phyloP scores from a whole-genome alignment of 2,329 filamentous ascomycete genomes.

The Orbilia quercus region DNA sequence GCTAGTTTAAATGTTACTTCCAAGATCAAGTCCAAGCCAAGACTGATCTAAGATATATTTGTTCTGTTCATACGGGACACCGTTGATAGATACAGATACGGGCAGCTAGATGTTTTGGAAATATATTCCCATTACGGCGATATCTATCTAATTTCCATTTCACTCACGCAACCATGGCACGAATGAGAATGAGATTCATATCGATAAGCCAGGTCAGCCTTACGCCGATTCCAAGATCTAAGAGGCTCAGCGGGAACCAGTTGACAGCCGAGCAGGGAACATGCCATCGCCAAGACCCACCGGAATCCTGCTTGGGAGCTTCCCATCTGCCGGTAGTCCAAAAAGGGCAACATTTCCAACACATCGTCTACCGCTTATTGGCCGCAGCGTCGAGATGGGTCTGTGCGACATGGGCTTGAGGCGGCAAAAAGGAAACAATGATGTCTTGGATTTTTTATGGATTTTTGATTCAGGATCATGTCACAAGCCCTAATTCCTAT shows the following conservation, averaged over 20 bases:
- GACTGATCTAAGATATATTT: no score
- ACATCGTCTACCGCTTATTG: conserved; percentile 15
- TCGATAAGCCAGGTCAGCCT: conserved; percentile 14
- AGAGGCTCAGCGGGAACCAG: conserved; percentile 14
- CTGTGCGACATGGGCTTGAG: neutral
- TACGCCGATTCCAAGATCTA: neutral
- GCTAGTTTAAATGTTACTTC: no score
- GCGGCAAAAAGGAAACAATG: neutral
- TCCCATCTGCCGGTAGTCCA: conserved; percentile 32
- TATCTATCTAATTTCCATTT: no score
- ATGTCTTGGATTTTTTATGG: neutral
- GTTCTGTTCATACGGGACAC: no score
- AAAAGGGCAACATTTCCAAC: conserved; percentile 42
- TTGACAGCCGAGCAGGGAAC: conserved; percentile 1
- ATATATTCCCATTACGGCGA: no score
- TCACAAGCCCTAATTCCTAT: neutral
- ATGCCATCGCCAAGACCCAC: neutral
- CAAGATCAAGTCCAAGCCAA: no score
- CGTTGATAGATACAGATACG: no score
- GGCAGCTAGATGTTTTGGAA: no score
- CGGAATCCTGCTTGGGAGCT: conserved; percentile 9
- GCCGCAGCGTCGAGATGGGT: neutral
- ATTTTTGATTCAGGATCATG: no score
- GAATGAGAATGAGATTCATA: no score
- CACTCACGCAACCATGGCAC: no score